Conservation (phyloP, 768 basidiomycete genomes). For the Asterophora parasitica region DNA sequence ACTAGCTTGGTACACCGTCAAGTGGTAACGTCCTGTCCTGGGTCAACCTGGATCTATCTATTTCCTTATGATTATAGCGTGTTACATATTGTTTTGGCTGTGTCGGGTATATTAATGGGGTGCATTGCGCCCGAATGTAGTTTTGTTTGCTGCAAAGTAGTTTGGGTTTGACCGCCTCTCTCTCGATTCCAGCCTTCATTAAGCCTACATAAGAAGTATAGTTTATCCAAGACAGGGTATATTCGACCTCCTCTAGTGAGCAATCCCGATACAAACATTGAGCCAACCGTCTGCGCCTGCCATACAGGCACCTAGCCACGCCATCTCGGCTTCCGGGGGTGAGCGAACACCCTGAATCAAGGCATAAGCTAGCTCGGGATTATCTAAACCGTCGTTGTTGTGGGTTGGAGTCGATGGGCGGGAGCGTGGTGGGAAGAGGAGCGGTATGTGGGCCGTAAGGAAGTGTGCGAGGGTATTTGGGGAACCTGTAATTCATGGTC, state of each 20-base stretch:
- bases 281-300: constrained; percentile 96
- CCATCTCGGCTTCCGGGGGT: constrained; percentile 85
- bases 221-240: constrained; percentile 5
- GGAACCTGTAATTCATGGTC: constrained; percentile 42
- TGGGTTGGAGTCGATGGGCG: constrained; percentile 40
- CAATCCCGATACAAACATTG: constrained; percentile 75
- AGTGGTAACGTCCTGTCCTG: background rate
- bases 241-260: constrained; percentile 14
- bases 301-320: constrained; percentile 91
- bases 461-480: constrained; percentile 66
- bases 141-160: too few species aligned
- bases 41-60: too few species aligned
- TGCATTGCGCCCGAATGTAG: too few species aligned
- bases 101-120: too few species aligned
- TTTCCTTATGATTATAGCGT: too few species aligned
- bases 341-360: constrained; percentile 81
- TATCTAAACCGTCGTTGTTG: constrained; percentile 28
- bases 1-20: background rate
- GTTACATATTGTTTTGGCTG: too few species aligned
- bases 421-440: constrained; percentile 63
- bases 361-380: constrained; percentile 62
- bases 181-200: background rate
- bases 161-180: too few species aligned
- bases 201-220: background rate
- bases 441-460: constrained; percentile 69